Base-by-base conservation (phyloP, 345 rosid species). In the Hevea brasiliensis region DNA sequence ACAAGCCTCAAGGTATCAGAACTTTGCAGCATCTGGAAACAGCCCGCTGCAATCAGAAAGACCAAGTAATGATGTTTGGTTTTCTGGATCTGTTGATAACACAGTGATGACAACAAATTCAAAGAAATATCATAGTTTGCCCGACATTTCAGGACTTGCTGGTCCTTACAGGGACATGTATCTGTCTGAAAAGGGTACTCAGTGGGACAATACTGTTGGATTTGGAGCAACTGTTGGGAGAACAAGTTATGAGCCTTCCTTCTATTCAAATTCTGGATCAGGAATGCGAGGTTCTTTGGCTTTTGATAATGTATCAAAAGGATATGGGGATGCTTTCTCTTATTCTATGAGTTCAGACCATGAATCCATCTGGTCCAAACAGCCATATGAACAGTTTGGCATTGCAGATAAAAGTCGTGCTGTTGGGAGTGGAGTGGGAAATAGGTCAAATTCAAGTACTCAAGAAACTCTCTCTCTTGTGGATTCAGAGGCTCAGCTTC, bases 341-440 rank as follows among this genome's bases (percentile, higher is more conserved):
- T 20, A 2, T 32, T 15, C 57, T 15, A 17, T 89, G 68, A 80
- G 79, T 65, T 56, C 90, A 3, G 84, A 81, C 59, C 78, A 85
- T 13, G 89, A 91, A 72, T 95, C 99, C 8, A 89, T 96, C 64
- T 96, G 99, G 99, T 91, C 92, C 24, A 86, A 85, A 82, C 98
- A 96, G 81, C 99, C 98, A 56, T 91, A 85, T 81, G 97, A 96
- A 87, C 98, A 91, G 87, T 93, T 96, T 81, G 97, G 96, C 64
- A 87, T 90, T 24, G 92, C 91, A 29, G 95, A 91, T 68, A 93
- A 78, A 74, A 78, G 54, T 67, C 79, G 80, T 13, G 77, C 76
- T 14, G 81, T 80, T 70, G 91, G 89, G n/a, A 84, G 84, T 72
- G 90, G 83, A 66, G 29, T 72, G 67, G 87, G 84, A 77, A 82